Base-by-base conservation (phyloP, 2,329 filamentous ascomycete genomes). In the Emergomyces orientalis region DNA sequence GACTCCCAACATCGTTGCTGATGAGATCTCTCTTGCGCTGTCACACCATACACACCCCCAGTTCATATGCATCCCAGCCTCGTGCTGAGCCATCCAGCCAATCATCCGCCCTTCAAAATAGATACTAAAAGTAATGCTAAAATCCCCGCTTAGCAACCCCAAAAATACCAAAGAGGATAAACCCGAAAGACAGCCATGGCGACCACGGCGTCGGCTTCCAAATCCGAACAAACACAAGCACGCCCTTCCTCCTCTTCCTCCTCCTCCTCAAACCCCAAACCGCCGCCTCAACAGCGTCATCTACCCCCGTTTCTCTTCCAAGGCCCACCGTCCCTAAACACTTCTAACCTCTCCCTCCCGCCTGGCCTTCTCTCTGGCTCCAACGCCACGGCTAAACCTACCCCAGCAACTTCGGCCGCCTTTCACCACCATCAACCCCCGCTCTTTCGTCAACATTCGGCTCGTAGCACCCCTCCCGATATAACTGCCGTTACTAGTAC, bases 301-400 rank as follows among this genome's bases (percentile, higher is more conserved):
- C 86, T 86, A 39, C 90, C 90, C 27, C 90, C 91, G 0, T 82
- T 87, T 2, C 83, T 96, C 57, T 96, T 96, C 75, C 84, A 91
- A 63, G 89, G 89, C 49, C 86, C 86, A 1, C 89, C 90, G 19
- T 95, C 90, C 7, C 88, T 86, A 67, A 87, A 91, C 77, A 85
- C 87, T 63, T 89, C 88, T 43, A 84, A 86, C 77, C 82, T 83
- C 60, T 88, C 88, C 39, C 78, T 90, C 32, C 76, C 82, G 6
- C 79, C 80, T 34, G 75, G 77, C 57, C 71, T 76, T 60, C 71
- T 76, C 43, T 73, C 79, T 19, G 73, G 72, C 54, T 66, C 71
- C 13, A 51, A 17, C 47, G 8, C 55, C 32, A 45, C 60, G 37
- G 41, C 54, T 62, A 39, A 63, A 61, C 30, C 51, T 37, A 14